These are phyloP conservation scores for Heritiera fomes DNA, from an alignment of 345 rosid species.

Conservation along the genomic window DNA sequence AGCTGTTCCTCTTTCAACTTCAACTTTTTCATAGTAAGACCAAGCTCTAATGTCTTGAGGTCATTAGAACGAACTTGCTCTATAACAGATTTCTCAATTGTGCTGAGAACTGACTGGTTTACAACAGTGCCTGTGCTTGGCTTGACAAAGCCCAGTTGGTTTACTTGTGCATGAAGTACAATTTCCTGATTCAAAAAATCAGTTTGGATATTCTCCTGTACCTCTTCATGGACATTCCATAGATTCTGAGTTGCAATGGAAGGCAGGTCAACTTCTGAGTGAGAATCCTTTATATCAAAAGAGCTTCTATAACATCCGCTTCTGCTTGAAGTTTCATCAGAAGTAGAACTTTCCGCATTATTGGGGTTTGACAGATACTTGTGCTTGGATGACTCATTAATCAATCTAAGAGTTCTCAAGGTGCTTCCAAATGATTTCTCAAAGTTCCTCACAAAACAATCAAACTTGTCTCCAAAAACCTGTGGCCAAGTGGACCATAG, in stretches of 20 bases:
- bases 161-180: slow-evolving; percentile 33
- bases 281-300: slow-evolving; percentile 30
- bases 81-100: slow-evolving; percentile 49
- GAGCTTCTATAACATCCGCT: slow-evolving; percentile 19
- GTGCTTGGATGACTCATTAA: slow-evolving; percentile 49
- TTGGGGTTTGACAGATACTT: slow-evolving; percentile 25
- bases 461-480: slow-evolving; percentile 77
- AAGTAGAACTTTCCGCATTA: slow-evolving; percentile 28
- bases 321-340: slow-evolving; percentile 15
- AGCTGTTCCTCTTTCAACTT: slow-evolving; percentile 53
- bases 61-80: slow-evolving; percentile 80
- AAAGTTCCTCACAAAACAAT: slow-evolving; percentile 62
- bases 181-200: slow-evolving; percentile 41
- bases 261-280: slow-evolving; percentile 37
- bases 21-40: slow-evolving; percentile 52
- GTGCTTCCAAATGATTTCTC: slow-evolving; percentile 87
- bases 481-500: slow-evolving; percentile 37
- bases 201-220: slow-evolving; percentile 33
- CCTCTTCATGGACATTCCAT: slow-evolving; percentile 34
- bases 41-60: slow-evolving; percentile 60
- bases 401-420: slow-evolving; percentile 71
- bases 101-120: slow-evolving; percentile 32
- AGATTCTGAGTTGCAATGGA: slow-evolving; percentile 28
- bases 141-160: slow-evolving; percentile 39
- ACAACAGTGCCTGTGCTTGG: slow-evolving; percentile 32